Percentiles rank a stretch among this genome's conserved stretches.
phyloP scores from a whole-genome alignment of 2,329 filamentous ascomycete species.

The Pezizomycotina sp. region DNA sequence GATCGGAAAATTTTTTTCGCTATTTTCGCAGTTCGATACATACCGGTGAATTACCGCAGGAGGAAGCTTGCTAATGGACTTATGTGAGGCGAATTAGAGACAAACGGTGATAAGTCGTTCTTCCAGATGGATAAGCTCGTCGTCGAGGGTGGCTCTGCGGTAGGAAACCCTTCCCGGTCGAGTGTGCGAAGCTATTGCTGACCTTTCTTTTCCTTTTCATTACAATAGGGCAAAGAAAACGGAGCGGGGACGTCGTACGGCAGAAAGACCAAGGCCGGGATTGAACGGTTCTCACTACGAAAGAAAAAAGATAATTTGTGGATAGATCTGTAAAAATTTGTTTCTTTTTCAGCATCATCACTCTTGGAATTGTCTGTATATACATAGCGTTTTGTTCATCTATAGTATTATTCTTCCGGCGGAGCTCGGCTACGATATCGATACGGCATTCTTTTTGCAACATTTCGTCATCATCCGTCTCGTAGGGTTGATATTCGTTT shows the following conservation, averaged over 20 bases:
- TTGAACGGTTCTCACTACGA: constrained; percentile 1
- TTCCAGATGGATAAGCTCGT: constrained; percentile 84
- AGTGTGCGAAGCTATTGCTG: constrained; percentile 1
- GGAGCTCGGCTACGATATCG: no score
- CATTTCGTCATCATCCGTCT: no score
- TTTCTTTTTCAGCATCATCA: no score
- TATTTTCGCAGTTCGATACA: background rate
- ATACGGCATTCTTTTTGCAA: no score
- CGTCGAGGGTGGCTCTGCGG: constrained; percentile 70
- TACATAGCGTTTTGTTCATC: no score
- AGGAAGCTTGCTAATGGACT: constrained; percentile 12
- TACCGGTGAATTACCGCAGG: background rate
- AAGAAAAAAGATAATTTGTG: constrained; percentile 1
- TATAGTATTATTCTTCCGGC: no score
- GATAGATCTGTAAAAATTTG: no score
- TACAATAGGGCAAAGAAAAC: constrained; percentile 50
- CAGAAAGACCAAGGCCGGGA: constrained; percentile 54
- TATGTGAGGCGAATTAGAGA: constrained; percentile 41
- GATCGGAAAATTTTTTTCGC: no score
- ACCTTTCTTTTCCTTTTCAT: constrained; percentile 11
- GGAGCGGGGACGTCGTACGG: constrained; percentile 50
- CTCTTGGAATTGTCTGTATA: no score
- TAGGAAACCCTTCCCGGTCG: constrained; percentile 32
- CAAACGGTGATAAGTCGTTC: constrained; percentile 93
- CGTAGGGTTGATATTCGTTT: no score